phyloP scores from a whole-genome alignment of 495 filamentous ascomycete species.

The Xanthoparmelia taractica region DNA sequence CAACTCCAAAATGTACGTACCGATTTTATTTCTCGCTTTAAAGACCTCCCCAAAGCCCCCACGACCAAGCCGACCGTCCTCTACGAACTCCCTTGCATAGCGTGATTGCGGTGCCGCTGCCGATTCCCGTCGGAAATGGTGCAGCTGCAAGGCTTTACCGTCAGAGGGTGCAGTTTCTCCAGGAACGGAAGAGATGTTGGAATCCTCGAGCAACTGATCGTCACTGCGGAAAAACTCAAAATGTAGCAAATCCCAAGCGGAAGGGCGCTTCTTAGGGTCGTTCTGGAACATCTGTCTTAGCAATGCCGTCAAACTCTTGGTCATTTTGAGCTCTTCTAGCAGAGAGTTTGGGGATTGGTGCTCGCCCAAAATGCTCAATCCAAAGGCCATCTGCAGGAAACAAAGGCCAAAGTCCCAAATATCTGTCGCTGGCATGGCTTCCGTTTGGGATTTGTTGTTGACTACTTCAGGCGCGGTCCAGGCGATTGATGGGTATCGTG shows the following conservation, averaged over 20 bases:
- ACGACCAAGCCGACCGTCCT: slow-evolving; percentile 79
- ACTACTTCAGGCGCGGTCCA: slow-evolving; percentile 80
- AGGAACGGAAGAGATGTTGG: neutral
- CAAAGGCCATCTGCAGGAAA: slow-evolving; percentile 91
- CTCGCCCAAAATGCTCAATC: slow-evolving; percentile 61
- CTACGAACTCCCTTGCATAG: slow-evolving; percentile 82
- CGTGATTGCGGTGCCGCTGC: slow-evolving; percentile 49
- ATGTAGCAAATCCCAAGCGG: slow-evolving; percentile 81
- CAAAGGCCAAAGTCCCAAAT: slow-evolving; percentile 91
- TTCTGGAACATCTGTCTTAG: slow-evolving; percentile 72
- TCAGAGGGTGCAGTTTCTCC: neutral
- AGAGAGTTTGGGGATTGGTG: slow-evolving; percentile 71
- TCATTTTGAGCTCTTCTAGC: slow-evolving; percentile 55
- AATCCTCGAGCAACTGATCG: slow-evolving; percentile 35
- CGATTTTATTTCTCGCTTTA: slow-evolving; percentile 81
- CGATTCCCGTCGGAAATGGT: slow-evolving; percentile 44
- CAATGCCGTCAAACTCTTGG: slow-evolving; percentile 67
- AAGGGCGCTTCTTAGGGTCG: slow-evolving; percentile 75
- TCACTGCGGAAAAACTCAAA: slow-evolving; percentile 73
- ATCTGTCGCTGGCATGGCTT: slow-evolving; percentile 62
- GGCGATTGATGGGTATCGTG: slow-evolving; percentile 48
- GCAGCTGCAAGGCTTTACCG: slow-evolving; percentile 30
- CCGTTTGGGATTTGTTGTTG: slow-evolving; percentile 45
- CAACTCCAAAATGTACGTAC: neutral
- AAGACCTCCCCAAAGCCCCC: slow-evolving; percentile 98